These are phyloP conservation scores for Fusarium beomiforme DNA, from an alignment of 2,329 filamentous ascomycete species.

Conservation along the genomic window DNA sequence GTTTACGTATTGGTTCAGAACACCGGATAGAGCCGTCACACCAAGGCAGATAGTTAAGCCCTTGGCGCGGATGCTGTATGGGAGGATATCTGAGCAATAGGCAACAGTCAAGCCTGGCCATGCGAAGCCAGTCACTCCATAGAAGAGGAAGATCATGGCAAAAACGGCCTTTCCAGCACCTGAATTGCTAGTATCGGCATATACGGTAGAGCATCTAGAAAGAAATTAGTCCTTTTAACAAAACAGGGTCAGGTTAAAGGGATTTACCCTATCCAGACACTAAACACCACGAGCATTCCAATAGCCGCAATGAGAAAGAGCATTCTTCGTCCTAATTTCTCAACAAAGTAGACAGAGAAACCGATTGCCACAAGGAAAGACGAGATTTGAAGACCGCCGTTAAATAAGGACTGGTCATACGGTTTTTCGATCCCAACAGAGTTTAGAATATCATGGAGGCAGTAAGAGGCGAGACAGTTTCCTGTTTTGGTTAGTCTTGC, in stretches of 20 bases:
- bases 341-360: constrained; percentile 33
- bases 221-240: neutral
- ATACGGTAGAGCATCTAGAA: constrained; percentile 24
- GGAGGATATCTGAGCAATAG: constrained; percentile 31
- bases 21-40: constrained; percentile 31
- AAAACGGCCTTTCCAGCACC: constrained; percentile 30
- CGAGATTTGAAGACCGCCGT: constrained; percentile 35
- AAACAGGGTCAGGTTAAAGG: no score
- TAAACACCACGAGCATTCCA: constrained; percentile 35
- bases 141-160: constrained; percentile 38
- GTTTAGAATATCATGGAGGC: constrained; percentile 27
- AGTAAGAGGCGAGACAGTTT: constrained; percentile 32
- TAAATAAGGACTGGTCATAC: neutral
- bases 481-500: neutral
- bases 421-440: constrained; percentile 32
- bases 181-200: constrained; percentile 27
- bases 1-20: constrained; percentile 38
- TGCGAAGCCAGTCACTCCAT: constrained; percentile 28
- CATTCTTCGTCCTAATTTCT: constrained; percentile 29
- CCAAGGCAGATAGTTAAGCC: constrained; percentile 33
- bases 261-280: constrained; percentile 22
- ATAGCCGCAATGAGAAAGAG: constrained; percentile 31
- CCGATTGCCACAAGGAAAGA: constrained; percentile 31
- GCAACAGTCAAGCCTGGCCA: constrained; percentile 34
- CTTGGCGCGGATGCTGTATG: constrained; percentile 35